These are phyloP conservation scores for Quercus glauca DNA, from an alignment of 306 rosid species.

Conservation along the genomic window DNA sequence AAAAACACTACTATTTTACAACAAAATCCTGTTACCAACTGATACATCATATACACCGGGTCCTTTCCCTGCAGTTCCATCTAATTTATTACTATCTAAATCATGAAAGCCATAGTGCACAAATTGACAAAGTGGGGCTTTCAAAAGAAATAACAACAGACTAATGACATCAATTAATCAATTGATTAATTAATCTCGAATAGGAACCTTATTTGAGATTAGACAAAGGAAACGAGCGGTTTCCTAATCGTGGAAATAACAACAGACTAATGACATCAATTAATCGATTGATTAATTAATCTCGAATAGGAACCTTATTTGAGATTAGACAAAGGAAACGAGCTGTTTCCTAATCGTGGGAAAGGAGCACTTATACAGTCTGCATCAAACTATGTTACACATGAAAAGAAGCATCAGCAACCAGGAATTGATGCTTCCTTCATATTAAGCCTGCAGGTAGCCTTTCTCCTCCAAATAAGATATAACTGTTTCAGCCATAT, in stretches of 20 bases:
- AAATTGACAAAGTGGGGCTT: not conserved
- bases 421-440: slow-evolving; percentile 22
- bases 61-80: slow-evolving; percentile 25
- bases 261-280: not conserved
- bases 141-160: not conserved
- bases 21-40: not conserved
- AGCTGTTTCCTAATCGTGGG: slow-evolving; percentile 59
- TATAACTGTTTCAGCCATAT: slow-evolving; percentile 65
- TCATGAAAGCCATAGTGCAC: not conserved
- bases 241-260: slow-evolving; percentile 43
- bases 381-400: slow-evolving; percentile 20
- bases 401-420: slow-evolving; percentile 13
- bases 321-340: slow-evolving; percentile 57
- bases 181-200: slow-evolving; percentile 11
- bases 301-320: slow-evolving; percentile 17
- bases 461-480: slow-evolving; percentile 78
- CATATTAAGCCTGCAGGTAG: slow-evolving; percentile 53
- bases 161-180: not conserved
- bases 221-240: slow-evolving; percentile 64
- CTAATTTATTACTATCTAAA: slow-evolving; percentile 25
- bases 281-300: slow-evolving; percentile 10
- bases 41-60: not conserved
- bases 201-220: slow-evolving; percentile 26
- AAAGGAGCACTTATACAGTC: slow-evolving; percentile 5
- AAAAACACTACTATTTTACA: not conserved